A percentile compares a stretch with the other conserved stretches of the same genome.
phyloP scores from a whole-genome alignment of 768 basidiomycete genomes.

The Mycena rosella region DNA sequence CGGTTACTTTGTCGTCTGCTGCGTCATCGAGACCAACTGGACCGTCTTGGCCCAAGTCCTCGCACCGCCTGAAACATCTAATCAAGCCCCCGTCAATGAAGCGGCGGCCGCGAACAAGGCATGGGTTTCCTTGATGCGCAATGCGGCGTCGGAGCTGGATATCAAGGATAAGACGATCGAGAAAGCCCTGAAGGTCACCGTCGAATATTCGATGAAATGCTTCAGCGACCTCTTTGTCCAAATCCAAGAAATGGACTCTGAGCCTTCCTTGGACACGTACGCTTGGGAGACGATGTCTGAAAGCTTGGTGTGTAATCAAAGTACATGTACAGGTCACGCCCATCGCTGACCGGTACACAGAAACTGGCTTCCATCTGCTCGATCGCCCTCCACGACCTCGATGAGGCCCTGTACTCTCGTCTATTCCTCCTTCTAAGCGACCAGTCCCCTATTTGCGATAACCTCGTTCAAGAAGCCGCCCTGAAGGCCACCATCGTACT shows the following conservation, averaged over 20 bases:
- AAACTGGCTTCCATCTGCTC: conserved; percentile 90
- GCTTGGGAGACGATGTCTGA: conserved; percentile 95
- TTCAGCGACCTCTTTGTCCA: conserved; percentile 83
- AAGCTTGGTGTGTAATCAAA: conserved; percentile 76
- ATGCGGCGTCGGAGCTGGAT: conserved; percentile 59
- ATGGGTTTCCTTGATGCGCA: conserved; percentile 77
- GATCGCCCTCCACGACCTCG: conserved; percentile 75
- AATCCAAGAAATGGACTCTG: conserved; percentile 85
- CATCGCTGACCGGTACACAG: conserved; percentile 51
- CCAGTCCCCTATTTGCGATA: conserved; percentile 84
- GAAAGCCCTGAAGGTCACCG: conserved; percentile 59
- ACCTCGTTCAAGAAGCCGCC: conserved; percentile 90
- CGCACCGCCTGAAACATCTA: conserved; percentile 49
- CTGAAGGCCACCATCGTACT: conserved; percentile 87
- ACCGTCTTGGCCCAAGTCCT: conserved; percentile 84
- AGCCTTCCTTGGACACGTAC: conserved; percentile 88
- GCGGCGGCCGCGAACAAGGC: conserved; percentile 89
- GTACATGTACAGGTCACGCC: background rate
- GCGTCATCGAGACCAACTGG: conserved; percentile 88
- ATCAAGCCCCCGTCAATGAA: conserved; percentile 58
- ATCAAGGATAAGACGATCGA: conserved; percentile 52
- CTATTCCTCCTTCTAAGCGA: conserved; percentile 84
- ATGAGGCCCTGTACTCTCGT: conserved; percentile 75
- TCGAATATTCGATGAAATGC: conserved; percentile 77
- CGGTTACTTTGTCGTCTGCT: conserved; percentile 92